Base-by-base conservation (phyloP, 257 asterid species). In the Fraxinus quadrangulata region DNA sequence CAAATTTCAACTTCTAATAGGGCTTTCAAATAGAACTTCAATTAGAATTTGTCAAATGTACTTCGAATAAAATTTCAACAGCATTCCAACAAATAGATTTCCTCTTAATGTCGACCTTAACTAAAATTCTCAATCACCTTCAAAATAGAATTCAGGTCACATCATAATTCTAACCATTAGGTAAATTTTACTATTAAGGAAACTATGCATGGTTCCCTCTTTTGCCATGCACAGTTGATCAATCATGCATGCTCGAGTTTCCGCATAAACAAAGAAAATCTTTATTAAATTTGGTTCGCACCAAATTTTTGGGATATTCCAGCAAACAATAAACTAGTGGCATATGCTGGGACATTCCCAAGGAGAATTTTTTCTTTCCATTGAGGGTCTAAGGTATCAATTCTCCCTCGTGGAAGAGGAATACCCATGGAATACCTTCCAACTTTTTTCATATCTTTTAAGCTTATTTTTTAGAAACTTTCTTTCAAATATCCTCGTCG, bases 301-400 rank as follows among this genome's bases (percentile, higher is more conserved):
- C 72, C 84, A 75, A 75, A 71, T 10, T 49, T 34, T 40, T 79
- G 24, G 86, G 83, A 82, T 85, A 85, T 85, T 79, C 86, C 75
- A 74, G 70, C 40, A 66, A 61, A 19, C 72, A 59, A 59, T 21
- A 71, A 78, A 71, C 59, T 59, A 61, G 40, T 39, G 82, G 89
- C 89, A 85, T 81, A 85, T 85, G 79, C 89, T 80, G 78, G 75
- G 75, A 83, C 70, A 85, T 80, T 80, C 69, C 83, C 71, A 30
- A 30, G 51, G 37, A 24, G 11, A 70, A 76, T 63, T 23, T 76
- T 76, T 51, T 26, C 9, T 73, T 78, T 34, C 30, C 36, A 24
- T 61, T 75, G 71, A 72, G 73, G 63, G 68, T 77, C 68, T n/a
- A 30, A 13, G 40, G 79, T 61, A 75, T 79, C 81, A 24, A 59